These are phyloP conservation scores for Mycosphaerelloides madeirae DNA, from an alignment of 2,329 filamentous ascomycete genomes.

Conservation along the genomic window DNA sequence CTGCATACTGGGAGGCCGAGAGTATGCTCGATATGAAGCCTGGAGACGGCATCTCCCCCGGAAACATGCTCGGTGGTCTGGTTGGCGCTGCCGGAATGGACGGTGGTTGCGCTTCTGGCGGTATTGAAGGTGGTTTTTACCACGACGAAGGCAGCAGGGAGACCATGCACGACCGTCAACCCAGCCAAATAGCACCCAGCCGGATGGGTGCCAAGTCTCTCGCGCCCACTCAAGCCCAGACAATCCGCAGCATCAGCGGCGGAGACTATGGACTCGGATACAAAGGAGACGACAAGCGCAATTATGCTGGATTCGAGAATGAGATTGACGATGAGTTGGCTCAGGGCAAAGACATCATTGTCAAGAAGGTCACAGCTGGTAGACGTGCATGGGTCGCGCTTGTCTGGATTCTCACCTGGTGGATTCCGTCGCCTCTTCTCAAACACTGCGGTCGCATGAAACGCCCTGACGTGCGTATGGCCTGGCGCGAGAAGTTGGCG, in stretches of 20 bases:
- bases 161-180: slow-evolving; percentile 56
- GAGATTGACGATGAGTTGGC: slow-evolving; percentile 73
- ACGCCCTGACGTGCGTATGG: slow-evolving; percentile 90
- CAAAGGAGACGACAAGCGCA: slow-evolving; percentile 76
- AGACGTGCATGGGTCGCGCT: slow-evolving; percentile 75
- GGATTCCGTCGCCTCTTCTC: slow-evolving; percentile 83
- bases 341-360: slow-evolving; percentile 69
- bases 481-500: slow-evolving; percentile 92
- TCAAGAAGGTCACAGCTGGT: slow-evolving; percentile 57
- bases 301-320: slow-evolving; percentile 66
- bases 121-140: slow-evolving; percentile 35
- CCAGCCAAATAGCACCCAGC: slow-evolving; percentile 45
- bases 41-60: slow-evolving; percentile 39
- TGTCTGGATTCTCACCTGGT: slow-evolving; percentile 86
- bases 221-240: slow-evolving; percentile 58
- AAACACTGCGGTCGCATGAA: slow-evolving; percentile 89
- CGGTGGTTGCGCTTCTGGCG: slow-evolving; percentile 61
- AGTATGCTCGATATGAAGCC: slow-evolving; percentile 88
- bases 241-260: slow-evolving; percentile 42
- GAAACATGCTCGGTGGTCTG: slow-evolving; percentile 45
- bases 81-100: slow-evolving; percentile 60
- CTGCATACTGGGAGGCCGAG: slow-evolving; percentile 96
- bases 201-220: slow-evolving; percentile 38
- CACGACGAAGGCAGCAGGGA: slow-evolving; percentile 61
- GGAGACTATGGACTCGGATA: slow-evolving; percentile 86